Evolutionary conservation across 2,329 filamentous ascomycete species (phyloP).

Genomic region (Monilinia fructigena): DNA sequence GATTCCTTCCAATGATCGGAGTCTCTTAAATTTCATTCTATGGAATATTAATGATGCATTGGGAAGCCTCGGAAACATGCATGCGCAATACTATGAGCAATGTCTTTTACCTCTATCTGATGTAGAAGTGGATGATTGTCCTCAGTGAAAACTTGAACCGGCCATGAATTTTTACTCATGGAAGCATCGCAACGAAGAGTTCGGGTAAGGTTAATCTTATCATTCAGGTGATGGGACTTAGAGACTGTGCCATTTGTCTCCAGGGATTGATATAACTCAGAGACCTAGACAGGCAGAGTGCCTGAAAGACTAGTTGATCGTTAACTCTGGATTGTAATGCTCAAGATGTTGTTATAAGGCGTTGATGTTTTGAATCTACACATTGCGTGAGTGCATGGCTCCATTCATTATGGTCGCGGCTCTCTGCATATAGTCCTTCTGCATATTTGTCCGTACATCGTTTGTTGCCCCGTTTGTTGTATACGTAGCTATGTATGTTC

Average conservation of each 20-base stretch:
- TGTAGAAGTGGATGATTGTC: no score
- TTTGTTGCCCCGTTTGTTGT: slow-evolving; percentile 1
- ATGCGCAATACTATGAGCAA: neutral
- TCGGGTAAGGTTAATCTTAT: neutral
- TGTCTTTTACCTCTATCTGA: neutral
- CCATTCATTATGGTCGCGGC: neutral
- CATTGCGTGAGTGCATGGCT: neutral
- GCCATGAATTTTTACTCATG: neutral
- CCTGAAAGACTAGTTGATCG: neutral
- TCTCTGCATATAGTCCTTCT: neutral
- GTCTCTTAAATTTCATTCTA: neutral
- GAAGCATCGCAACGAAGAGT: neutral
- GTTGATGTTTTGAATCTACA: no score
- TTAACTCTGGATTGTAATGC: no score
- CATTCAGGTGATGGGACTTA: neutral
- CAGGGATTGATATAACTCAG: neutral
- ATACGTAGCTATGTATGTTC: neutral
- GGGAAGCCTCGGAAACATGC: neutral
- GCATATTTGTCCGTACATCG: neutral
- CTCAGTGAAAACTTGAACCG: neutral
- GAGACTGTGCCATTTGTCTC: neutral
- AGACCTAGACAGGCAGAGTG: neutral
- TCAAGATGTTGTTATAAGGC: no score
- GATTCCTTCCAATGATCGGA: neutral
- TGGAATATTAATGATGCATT: neutral